A percentile compares a stretch with the other conserved stretches of the same genome.
phyloP scores from a whole-genome alignment of 164 flowering plant species.

The Magnolia sinica region DNA sequence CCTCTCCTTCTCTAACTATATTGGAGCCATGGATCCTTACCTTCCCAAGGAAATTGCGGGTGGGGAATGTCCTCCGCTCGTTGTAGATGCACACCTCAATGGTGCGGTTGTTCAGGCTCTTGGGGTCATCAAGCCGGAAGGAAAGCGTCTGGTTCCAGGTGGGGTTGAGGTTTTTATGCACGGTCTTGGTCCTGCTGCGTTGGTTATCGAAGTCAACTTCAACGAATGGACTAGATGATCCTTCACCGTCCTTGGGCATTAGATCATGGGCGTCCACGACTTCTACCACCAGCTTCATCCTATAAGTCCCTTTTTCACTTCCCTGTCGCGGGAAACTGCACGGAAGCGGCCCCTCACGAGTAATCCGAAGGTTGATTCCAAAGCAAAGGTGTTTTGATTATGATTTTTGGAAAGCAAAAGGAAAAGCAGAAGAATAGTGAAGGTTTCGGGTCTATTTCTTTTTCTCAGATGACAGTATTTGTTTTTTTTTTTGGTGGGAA shows the following conservation, averaged over 20 bases:
- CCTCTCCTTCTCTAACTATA: slow-evolving; percentile 9
- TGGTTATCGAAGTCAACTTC: slow-evolving; percentile 18
- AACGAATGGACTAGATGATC: slow-evolving; percentile 18
- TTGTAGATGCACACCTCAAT: slow-evolving; percentile 17
- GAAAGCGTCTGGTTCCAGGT: slow-evolving; percentile 16
- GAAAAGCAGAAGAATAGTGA: neutral
- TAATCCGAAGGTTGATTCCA: slow-evolving; percentile 14
- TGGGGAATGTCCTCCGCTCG: slow-evolving; percentile 9
- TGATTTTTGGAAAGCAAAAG: slow-evolving; percentile 16
- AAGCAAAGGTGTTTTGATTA: slow-evolving; percentile 16
- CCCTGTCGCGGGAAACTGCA: slow-evolving; percentile 13
- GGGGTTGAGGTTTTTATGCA: slow-evolving; percentile 18
- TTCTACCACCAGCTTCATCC: slow-evolving; percentile 26
- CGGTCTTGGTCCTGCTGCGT: slow-evolving; percentile 7
- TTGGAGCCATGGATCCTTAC: slow-evolving; percentile 19
- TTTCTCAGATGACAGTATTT: neutral
- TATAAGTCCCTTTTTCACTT: slow-evolving; percentile 1
- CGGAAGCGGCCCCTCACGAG: slow-evolving; percentile 8
- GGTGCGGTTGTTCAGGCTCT: neutral
- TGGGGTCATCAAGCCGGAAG: slow-evolving; percentile 11
- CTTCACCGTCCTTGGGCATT: slow-evolving; percentile 20
- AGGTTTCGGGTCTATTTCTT: neutral
- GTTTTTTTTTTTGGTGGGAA: neutral
- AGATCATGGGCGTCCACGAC: slow-evolving; percentile 23
- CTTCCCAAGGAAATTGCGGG: slow-evolving; percentile 20